Percentiles rank a stretch among this genome's conserved stretches.
Conservation (phyloP, 192 early-diverging fungal species). For the Helicostylum pulchrum region DNA sequence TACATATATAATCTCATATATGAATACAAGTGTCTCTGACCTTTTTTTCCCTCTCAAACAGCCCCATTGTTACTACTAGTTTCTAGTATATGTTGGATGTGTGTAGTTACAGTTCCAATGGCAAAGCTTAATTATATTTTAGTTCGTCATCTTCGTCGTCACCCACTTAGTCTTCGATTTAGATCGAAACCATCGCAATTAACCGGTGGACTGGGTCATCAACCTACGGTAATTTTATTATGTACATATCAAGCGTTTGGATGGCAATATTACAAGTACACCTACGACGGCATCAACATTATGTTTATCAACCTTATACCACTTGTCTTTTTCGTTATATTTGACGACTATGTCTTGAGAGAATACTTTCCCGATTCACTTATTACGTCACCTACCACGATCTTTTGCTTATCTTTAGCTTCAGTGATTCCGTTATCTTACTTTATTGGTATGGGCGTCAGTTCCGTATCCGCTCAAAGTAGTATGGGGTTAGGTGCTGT, state of each 20-base stretch:
- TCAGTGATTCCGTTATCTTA: constrained; percentile 91
- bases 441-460: constrained; percentile 96
- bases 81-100: constrained; percentile 80
- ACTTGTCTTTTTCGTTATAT: constrained; percentile 78
- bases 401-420: constrained; percentile 67
- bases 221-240: constrained; percentile 67
- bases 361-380: constrained; percentile 50
- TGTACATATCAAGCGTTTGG: constrained; percentile 89
- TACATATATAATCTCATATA: constrained; percentile 4
- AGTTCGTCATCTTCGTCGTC: constrained; percentile 69
- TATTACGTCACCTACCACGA: constrained; percentile 59
- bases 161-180: constrained; percentile 76
- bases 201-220: constrained; percentile 9
- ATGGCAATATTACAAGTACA: constrained; percentile 94
- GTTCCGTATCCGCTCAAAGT: constrained; percentile 93
- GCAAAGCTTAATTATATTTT: constrained; percentile 85
- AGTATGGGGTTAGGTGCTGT: constrained; percentile 90
- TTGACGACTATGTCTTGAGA: constrained; percentile 75
- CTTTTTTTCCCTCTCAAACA: constrained; percentile 13
- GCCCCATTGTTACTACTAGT: constrained; percentile 79
- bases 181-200: constrained; percentile 46
- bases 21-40: not conserved
- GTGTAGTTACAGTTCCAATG: constrained; percentile 91
- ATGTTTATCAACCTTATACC: constrained; percentile 91
- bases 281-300: constrained; percentile 94